phyloP scores from a whole-genome alignment of 805 yeast species.

The Schwanniomyces vanrijiae region DNA sequence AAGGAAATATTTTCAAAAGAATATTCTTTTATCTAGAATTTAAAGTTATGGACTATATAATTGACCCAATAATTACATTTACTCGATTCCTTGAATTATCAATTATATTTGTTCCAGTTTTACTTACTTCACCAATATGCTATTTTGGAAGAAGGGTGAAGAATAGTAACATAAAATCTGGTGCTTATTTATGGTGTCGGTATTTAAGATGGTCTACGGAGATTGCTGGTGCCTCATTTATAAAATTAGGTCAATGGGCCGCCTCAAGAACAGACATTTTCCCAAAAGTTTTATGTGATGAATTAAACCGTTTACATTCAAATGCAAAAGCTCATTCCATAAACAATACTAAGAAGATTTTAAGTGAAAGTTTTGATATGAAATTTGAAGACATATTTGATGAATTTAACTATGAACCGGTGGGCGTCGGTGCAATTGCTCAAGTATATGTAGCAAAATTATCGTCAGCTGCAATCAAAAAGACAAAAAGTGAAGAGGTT shows the following conservation, averaged over 20 bases:
- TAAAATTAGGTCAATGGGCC: slow-evolving; percentile 97
- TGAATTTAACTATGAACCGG: slow-evolving; percentile 69
- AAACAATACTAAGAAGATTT: slow-evolving; percentile 53
- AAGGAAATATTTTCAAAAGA: slow-evolving; percentile 25
- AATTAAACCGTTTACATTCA: slow-evolving; percentile 76
- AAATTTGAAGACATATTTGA: slow-evolving; percentile 76
- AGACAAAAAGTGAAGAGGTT: slow-evolving; percentile 27
- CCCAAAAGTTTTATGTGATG: slow-evolving; percentile 73
- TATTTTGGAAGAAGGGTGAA: slow-evolving; percentile 48
- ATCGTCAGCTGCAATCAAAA: slow-evolving; percentile 42
- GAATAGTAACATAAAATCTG: slow-evolving; percentile 47
- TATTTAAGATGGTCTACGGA: slow-evolving; percentile 68
- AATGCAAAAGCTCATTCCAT: slow-evolving; percentile 76
- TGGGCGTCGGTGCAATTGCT: slow-evolving; percentile 98
- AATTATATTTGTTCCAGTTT: slow-evolving; percentile 66
- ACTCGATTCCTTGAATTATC: slow-evolving; percentile 70
- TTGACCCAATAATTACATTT: slow-evolving; percentile 70
- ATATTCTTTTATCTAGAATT: slow-evolving; percentile 42
- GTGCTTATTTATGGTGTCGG: slow-evolving; percentile 70
- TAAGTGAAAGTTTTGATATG: slow-evolving; percentile 56
- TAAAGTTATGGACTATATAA: slow-evolving; percentile 49
- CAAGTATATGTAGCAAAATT: slow-evolving; percentile 84
- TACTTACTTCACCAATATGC: slow-evolving; percentile 64
- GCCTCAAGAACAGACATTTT: slow-evolving; percentile 95
- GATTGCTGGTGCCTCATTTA: slow-evolving; percentile 87